Conservation (phyloP, 768 basidiomycete species). For the Clitopilus hobsonii region DNA sequence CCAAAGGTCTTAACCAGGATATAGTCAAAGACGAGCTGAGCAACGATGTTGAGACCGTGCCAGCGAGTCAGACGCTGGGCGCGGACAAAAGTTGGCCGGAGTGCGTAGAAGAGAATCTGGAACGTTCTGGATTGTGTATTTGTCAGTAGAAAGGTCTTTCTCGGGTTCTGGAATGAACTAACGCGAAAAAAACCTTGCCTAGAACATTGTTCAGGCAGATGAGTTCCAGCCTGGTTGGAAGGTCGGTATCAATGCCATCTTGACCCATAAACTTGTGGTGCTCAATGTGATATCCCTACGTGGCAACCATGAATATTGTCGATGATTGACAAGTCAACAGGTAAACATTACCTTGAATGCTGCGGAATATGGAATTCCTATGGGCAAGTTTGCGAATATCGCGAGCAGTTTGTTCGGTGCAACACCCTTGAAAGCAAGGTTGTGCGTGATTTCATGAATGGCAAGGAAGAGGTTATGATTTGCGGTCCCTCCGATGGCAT, state of each 20-base stretch:
- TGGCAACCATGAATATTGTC: not conserved
- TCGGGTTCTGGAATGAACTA: slow-evolving; percentile 22
- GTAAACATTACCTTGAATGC: slow-evolving; percentile 75
- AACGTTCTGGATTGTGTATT: slow-evolving; percentile 62
- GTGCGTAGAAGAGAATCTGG: slow-evolving; percentile 96
- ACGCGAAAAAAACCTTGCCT: slow-evolving; percentile 98
- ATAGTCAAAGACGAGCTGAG: slow-evolving; percentile 71
- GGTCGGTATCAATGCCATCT: slow-evolving; percentile 94
- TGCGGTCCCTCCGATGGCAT: slow-evolving; percentile 86
- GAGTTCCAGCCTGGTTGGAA: slow-evolving; percentile 85
- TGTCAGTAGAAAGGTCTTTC: not conserved
- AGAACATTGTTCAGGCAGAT: slow-evolving; percentile 89
- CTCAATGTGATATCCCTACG: slow-evolving; percentile 86
- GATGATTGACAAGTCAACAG: not conserved
- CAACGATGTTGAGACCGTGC: slow-evolving; percentile 76
- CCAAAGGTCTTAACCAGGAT: slow-evolving; percentile 47
- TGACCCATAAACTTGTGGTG: slow-evolving; percentile 96
- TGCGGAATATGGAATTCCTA: slow-evolving; percentile 91
- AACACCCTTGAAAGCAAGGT: slow-evolving; percentile 85
- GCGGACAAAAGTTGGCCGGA: slow-evolving; percentile 91
- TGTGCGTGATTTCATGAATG: slow-evolving; percentile 98
- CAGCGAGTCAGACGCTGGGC: slow-evolving; percentile 75
- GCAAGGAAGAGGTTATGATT: slow-evolving; percentile 98
- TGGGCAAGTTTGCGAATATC: slow-evolving; percentile 88
- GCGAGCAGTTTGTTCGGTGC: slow-evolving; percentile 83